phyloP scores from a whole-genome alignment of 257 asterid species.

The Lycium barbarum region DNA sequence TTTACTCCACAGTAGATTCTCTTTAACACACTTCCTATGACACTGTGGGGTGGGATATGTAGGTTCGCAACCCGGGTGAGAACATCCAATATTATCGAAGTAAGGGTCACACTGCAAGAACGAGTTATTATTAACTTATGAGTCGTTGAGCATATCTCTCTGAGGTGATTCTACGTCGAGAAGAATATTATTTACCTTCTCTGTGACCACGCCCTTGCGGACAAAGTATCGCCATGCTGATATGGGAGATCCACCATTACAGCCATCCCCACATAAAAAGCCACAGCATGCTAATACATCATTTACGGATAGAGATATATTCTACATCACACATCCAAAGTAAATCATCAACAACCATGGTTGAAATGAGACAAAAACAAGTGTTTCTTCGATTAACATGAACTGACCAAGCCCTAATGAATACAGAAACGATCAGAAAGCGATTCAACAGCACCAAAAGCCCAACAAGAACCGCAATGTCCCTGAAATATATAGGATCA shows the following conservation, averaged over 20 bases:
- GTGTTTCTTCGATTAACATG: background rate
- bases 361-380: background rate
- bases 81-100: conserved; percentile 83
- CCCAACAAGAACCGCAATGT: conserved; percentile 99
- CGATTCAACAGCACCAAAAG: conserved; percentile 91
- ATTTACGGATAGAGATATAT: conserved; percentile 83
- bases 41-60: conserved; percentile 87
- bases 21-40: conserved; percentile 60
- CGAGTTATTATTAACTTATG: conserved; percentile 18
- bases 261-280: conserved; percentile 85
- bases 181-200: conserved; percentile 56
- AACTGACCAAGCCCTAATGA: conserved; percentile 60
- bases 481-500: conserved; percentile 56
- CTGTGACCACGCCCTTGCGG: conserved; percentile 80
- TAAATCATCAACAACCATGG: background rate
- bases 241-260: conserved; percentile 92
- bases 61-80: conserved; percentile 98
- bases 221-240: conserved; percentile 87
- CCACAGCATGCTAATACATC: conserved; percentile 97
- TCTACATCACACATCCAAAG: conserved; percentile 48
- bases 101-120: conserved; percentile 91
- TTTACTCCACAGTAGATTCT: conserved; percentile 68
- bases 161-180: background rate
- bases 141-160: background rate
- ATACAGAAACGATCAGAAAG: conserved; percentile 94